These are phyloP conservation scores for Penicillium odoratum DNA, from an alignment of 495 filamentous ascomycete genomes.

Conservation along the genomic window DNA sequence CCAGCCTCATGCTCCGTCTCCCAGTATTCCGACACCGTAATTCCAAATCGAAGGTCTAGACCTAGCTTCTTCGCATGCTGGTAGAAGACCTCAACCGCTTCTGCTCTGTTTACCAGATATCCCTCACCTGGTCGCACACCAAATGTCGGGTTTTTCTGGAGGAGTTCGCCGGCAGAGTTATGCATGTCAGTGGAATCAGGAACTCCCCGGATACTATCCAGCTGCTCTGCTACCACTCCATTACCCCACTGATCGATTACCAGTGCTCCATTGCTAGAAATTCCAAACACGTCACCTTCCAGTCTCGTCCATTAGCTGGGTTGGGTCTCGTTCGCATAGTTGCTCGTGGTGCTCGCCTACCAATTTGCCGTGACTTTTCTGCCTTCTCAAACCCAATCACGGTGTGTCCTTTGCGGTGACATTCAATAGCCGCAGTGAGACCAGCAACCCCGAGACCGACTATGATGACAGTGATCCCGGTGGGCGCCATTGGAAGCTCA, in stretches of 20 bases:
- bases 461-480: constrained; percentile 5
- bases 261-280: constrained; percentile 55
- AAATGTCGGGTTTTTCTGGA: background rate
- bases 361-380: constrained; percentile 40
- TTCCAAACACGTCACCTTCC: constrained; percentile 59
- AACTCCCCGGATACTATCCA: constrained; percentile 1
- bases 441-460: constrained; percentile 54
- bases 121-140: background rate
- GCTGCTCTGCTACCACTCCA: constrained; percentile 9
- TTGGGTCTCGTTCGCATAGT: background rate
- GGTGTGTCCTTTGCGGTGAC: constrained; percentile 59
- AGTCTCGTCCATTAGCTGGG: constrained; percentile 19
- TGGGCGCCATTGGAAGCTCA: too few relatives aligned
- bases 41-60: constrained; percentile 14
- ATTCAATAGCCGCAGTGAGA: constrained; percentile 61
- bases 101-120: background rate
- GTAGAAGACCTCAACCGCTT: background rate
- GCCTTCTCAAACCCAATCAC: constrained; percentile 55
- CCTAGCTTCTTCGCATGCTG: constrained; percentile 3
- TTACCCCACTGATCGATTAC: constrained; percentile 51
- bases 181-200: background rate
- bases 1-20: constrained; percentile 15
- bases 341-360: background rate
- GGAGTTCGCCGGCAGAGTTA: background rate
- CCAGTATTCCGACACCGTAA: constrained; percentile 14